phyloP scores from a whole-genome alignment of 306 rosid genomes.

The Alnus rubra region DNA sequence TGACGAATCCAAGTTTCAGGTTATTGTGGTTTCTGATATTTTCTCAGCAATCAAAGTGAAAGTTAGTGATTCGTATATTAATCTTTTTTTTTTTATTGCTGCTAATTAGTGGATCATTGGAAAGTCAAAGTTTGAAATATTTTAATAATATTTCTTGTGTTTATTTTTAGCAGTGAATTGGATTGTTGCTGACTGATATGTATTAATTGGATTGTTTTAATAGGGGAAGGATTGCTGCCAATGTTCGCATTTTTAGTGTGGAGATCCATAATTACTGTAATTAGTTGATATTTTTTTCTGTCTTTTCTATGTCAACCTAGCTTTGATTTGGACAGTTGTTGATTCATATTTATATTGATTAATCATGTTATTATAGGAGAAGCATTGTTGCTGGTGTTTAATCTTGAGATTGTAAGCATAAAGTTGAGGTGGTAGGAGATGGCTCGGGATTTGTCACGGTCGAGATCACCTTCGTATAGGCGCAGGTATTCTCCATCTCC shows the following conservation, averaged over 20 bases:
- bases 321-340: not conserved
- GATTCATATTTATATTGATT: not conserved
- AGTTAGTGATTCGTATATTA: not conserved
- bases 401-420: constrained; percentile 10
- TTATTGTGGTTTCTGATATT: not conserved
- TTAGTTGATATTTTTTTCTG: not conserved
- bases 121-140: not conserved
- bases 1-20: not conserved
- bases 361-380: not conserved
- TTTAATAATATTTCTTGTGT: not conserved
- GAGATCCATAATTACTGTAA: not conserved
- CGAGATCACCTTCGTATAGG: constrained; percentile 81
- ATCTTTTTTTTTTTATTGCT: not conserved
- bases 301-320: not conserved
- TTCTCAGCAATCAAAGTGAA: not conserved
- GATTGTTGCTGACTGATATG: not conserved
- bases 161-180: not conserved
- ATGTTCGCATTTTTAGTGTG: not conserved
- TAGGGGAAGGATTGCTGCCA: not conserved
- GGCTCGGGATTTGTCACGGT: constrained; percentile 87
- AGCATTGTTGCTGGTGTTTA: constrained; percentile 5
- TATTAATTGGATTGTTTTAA: not conserved
- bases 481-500: constrained; percentile 87
- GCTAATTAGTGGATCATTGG: not conserved
- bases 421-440: constrained; percentile 48